Evolutionary conservation across 208 protist species (phyloP).

Genomic region (Acanthamoeba sp.): DNA sequence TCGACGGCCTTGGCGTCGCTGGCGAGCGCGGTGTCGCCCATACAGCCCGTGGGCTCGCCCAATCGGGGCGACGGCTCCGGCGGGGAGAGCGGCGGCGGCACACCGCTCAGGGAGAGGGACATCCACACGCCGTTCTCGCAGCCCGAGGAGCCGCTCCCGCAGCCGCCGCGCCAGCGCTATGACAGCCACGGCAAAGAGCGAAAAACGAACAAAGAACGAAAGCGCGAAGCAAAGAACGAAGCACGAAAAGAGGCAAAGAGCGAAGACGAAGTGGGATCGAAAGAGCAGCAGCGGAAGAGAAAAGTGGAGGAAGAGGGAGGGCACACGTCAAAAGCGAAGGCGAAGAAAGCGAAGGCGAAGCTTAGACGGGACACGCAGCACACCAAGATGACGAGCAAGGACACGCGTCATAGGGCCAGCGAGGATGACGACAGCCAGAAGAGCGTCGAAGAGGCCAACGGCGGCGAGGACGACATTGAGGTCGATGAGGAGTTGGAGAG

Average conservation of each 20-base stretch:
- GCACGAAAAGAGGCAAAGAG: background rate
- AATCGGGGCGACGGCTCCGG: background rate
- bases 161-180: too few species aligned
- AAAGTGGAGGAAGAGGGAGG: too few species aligned
- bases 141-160: background rate
- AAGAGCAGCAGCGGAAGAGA: too few species aligned
- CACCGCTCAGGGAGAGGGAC: background rate
- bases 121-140: constrained; percentile 45
- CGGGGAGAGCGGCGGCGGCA: background rate
- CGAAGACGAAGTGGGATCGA: background rate
- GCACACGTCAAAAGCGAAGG: background rate
- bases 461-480: background rate
- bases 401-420: background rate
- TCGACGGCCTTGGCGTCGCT: background rate
- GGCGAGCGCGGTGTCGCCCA: background rate
- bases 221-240: background rate
- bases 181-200: background rate
- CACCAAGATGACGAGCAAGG: background rate
- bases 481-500: constrained; percentile 11
- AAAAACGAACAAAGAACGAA: background rate
- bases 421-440: background rate
- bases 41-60: background rate
- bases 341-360: background rate
- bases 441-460: background rate
- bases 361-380: background rate